Base-by-base conservation (phyloP, 73 alveolate species). In the Urostyla sp. region DNA sequence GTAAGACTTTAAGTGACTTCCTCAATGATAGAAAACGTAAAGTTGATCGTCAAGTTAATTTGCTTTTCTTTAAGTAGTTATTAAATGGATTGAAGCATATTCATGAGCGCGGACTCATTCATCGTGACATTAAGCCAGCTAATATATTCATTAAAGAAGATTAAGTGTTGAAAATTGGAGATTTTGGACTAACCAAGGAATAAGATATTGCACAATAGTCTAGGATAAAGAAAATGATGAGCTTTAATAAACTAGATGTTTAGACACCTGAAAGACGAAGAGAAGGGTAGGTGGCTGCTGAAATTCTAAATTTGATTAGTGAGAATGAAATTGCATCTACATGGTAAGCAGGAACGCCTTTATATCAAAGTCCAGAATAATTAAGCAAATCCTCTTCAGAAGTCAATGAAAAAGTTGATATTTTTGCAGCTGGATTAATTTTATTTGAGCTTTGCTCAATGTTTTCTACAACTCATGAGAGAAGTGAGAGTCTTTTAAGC, bases 41-140 rank as follows among this genome's bases (percentile, higher is more conserved):
- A 5, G 77, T 92, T 10, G 79, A 88, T 20, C 59, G 80, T 45
- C 61, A 38, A 44, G 58, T 57, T 44, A 84, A 76, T 34, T 75
- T 81, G 26, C 59, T 75, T 58, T 75, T 76, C 52, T 75, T 92
- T 59, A 83, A 67, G 28, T 93, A 92, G 66, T 56, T 92, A 80
- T 54, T 90, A 21, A 57, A 66, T 44, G 98, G 92, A 16, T 90
- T 90, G 31, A 72, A 72, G 67, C 94, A 89, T 66, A 83, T 92
- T 28, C 98, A 92, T 80, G 76, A 84, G 53, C 72, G 84, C n/a
- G 76, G 87, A 23, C 78, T 92, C 56, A 84, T 89, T 49, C 98
- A 92, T 72, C 60, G 98, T 32, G 98, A 92, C 74, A 54, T 92
- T 49, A 92, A 92, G 58, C 98, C 95, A 18, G 94, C 85, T 4